phyloP scores from a whole-genome alignment of 768 basidiomycete species.

The Phaeolepiota aurea region DNA sequence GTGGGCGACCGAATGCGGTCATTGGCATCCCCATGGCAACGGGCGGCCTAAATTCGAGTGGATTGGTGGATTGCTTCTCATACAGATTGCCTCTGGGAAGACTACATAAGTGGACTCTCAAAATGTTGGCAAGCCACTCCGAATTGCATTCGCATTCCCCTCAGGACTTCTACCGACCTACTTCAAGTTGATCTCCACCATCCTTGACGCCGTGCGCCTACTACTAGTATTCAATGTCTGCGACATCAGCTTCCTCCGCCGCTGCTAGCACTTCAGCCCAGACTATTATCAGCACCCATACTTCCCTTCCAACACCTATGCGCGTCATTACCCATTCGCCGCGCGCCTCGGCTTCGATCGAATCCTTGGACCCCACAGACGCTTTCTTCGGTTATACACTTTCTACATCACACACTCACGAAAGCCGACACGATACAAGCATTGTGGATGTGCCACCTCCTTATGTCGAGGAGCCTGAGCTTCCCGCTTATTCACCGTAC shows the following conservation, averaged over 20 bases:
- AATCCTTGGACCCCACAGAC: constrained; percentile 16
- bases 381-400: constrained; percentile 30
- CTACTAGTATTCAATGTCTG: not conserved
- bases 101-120: not conserved
- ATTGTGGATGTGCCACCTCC: constrained; percentile 27
- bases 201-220: not conserved
- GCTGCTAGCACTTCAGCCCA: not conserved
- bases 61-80: not conserved
- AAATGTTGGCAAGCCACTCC: no score
- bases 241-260: not conserved
- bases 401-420: constrained; percentile 21
- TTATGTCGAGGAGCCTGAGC: constrained; percentile 32
- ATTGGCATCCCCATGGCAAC: not conserved
- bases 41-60: not conserved
- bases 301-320: not conserved
- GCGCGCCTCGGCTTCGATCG: not conserved
- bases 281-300: not conserved
- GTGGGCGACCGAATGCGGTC: not conserved
- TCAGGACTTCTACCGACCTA: not conserved
- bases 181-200: no score
- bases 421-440: constrained; percentile 33
- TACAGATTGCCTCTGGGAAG: not conserved
- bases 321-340: not conserved
- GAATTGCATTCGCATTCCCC: not conserved
- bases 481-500: constrained; percentile 27